These are phyloP conservation scores for Afroboletus lepidellus DNA, from an alignment of 1,284 basidiomycete genomes.

Conservation along the genomic window DNA sequence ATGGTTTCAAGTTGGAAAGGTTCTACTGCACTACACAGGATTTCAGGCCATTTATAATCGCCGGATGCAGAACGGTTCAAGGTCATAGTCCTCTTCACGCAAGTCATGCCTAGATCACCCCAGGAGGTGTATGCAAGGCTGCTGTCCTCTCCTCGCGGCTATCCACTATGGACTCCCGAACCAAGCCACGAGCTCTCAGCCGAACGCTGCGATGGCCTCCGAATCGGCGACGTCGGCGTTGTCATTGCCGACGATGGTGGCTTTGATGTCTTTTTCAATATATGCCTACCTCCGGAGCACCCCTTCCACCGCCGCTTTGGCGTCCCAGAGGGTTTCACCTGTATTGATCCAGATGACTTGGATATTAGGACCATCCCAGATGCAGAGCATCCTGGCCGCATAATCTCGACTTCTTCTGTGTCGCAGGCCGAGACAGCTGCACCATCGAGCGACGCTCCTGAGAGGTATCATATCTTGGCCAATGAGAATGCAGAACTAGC, in stretches of 20 bases:
- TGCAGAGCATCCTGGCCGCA: conserved; percentile 10
- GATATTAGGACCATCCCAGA: neutral
- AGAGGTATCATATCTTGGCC: neutral
- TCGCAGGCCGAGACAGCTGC: neutral
- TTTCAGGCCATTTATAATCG: neutral
- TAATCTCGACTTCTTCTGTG: conserved; percentile 11
- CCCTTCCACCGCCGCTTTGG: neutral
- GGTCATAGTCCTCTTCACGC: neutral
- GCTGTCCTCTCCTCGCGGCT: neutral
- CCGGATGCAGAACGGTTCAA: neutral
- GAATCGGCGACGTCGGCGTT: neutral
- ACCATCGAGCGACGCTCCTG: neutral
- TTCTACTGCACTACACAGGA: neutral
- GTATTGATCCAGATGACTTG: neutral
- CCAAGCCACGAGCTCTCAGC: neutral
- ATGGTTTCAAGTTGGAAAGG: too few relatives aligned
- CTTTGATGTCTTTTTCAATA: neutral
- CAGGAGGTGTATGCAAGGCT: neutral
- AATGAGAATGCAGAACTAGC: neutral
- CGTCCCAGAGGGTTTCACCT: neutral
- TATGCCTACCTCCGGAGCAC: neutral
- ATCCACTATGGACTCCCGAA: neutral
- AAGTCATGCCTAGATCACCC: neutral
- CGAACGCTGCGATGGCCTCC: neutral
- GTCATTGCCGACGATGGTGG: neutral